Evolutionary conservation across 331 rosid species (phyloP).

Genomic region (Pyracantha coccinea): DNA sequence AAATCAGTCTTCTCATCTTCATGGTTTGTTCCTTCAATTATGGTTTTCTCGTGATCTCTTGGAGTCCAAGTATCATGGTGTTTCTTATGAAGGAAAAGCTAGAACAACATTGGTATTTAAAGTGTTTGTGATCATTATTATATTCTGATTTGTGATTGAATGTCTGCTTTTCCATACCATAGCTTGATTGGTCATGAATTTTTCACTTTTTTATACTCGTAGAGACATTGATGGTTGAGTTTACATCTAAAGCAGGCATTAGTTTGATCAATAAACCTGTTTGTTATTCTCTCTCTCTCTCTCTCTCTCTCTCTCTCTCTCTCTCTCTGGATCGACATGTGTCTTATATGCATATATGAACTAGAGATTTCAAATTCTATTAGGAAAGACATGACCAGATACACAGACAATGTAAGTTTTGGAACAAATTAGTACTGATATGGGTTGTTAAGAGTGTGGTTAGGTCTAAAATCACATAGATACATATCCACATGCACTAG

Average conservation of each 20-base stretch:
- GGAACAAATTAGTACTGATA: neutral
- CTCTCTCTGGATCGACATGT: neutral
- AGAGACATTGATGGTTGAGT: neutral
- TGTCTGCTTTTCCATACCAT: neutral
- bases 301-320: neutral
- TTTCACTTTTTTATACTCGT: no score
- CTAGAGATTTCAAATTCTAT: neutral
- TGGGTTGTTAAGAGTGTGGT: neutral
- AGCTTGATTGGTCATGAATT: neutral
- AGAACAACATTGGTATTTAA: neutral
- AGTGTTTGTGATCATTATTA: neutral
- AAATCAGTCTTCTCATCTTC: neutral
- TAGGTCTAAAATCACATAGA: neutral
- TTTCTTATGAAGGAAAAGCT: neutral
- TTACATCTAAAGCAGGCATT: neutral
- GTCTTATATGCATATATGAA: neutral
- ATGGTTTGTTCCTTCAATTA: neutral
- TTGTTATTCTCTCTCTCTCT: neutral
- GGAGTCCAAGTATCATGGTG: neutral
- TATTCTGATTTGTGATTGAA: neutral
- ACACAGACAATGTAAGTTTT: neutral
- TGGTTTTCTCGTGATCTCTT: neutral
- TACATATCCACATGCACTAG: neutral
- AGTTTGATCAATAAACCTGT: neutral
- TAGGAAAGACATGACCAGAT: neutral